phyloP scores from a whole-genome alignment of 768 basidiomycete species.

The Exsudoporus frostii region DNA sequence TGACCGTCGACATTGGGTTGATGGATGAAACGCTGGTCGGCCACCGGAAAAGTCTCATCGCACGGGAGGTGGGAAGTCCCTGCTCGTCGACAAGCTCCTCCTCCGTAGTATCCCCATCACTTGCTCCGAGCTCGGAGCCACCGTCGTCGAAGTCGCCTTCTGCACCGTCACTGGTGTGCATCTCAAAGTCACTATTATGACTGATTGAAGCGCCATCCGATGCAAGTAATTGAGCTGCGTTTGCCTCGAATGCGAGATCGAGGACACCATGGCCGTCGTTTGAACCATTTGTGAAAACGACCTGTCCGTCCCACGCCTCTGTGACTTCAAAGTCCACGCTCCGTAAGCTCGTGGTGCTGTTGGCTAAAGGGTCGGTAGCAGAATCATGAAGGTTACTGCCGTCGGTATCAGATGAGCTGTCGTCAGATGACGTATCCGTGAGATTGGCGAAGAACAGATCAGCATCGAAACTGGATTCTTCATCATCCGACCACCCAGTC shows the following conservation, averaged over 20 bases:
- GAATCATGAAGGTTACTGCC: slow-evolving; percentile 43
- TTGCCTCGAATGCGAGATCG: slow-evolving; percentile 70
- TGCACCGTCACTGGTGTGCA: slow-evolving; percentile 36
- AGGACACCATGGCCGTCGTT: slow-evolving; percentile 49
- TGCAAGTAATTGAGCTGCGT: slow-evolving; percentile 48
- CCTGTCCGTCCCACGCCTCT: slow-evolving; percentile 73
- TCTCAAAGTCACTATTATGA: slow-evolving; percentile 51
- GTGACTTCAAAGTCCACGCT: slow-evolving; percentile 54
- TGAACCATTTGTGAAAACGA: slow-evolving; percentile 67
- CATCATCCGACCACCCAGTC: slow-evolving; percentile 77
- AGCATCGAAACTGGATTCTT: slow-evolving; percentile 76
- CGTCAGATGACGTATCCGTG: slow-evolving; percentile 49
- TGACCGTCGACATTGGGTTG: slow-evolving; percentile 74
- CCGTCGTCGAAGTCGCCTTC: slow-evolving; percentile 39
- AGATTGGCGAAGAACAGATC: slow-evolving; percentile 83
- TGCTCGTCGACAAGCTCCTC: slow-evolving; percentile 79
- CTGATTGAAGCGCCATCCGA: slow-evolving; percentile 48
- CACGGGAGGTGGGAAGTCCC: slow-evolving; percentile 70
- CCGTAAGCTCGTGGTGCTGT: slow-evolving; percentile 35
- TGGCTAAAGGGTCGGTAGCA: slow-evolving; percentile 19
- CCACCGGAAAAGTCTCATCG: slow-evolving; percentile 68
- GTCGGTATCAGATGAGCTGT: slow-evolving; percentile 39
- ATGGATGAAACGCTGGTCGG: slow-evolving; percentile 62
- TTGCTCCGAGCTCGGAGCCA: slow-evolving; percentile 48
- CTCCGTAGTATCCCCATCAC: slow-evolving; percentile 76